These are phyloP conservation scores for Rhodomyrtus psidioides DNA, from an alignment of 441 rosid genomes.

Conservation along the genomic window DNA sequence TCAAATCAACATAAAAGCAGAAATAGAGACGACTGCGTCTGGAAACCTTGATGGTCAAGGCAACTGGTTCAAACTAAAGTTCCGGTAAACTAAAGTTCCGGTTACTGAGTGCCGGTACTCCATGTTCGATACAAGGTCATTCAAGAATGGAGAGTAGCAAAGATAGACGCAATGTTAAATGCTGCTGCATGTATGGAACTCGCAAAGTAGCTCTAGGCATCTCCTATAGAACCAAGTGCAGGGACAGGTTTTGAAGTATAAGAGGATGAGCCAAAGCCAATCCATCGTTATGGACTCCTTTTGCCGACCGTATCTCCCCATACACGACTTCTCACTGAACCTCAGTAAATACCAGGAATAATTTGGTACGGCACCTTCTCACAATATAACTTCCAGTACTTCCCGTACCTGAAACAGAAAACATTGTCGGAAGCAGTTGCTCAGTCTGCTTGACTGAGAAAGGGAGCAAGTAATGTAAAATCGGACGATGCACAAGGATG, in stretches of 20 bases:
- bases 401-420: slow-evolving; percentile 61
- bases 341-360: slow-evolving; percentile 78
- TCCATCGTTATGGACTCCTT: not conserved
- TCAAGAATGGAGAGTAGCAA: not conserved
- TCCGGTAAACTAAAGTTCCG: not conserved
- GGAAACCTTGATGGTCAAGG: not conserved
- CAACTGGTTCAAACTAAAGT: not conserved
- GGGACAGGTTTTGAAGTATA: not conserved
- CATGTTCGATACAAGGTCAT: not conserved
- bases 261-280: not conserved
- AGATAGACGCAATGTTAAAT: not conserved
- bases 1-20: not conserved
- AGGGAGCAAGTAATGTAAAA: not conserved
- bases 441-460: not conserved
- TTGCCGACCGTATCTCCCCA: not conserved
- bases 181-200: not conserved
- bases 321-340: not conserved
- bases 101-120: not conserved
- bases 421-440: not conserved
- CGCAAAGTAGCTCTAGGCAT: not conserved
- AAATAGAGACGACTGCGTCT: not conserved
- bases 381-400: slow-evolving; percentile 83
- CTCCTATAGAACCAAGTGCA: not conserved
- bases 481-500: not conserved
- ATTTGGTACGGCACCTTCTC: slow-evolving; percentile 68